phyloP scores from a whole-genome alignment of 176 grass and related monocot species.

The Zea mays region DNA sequence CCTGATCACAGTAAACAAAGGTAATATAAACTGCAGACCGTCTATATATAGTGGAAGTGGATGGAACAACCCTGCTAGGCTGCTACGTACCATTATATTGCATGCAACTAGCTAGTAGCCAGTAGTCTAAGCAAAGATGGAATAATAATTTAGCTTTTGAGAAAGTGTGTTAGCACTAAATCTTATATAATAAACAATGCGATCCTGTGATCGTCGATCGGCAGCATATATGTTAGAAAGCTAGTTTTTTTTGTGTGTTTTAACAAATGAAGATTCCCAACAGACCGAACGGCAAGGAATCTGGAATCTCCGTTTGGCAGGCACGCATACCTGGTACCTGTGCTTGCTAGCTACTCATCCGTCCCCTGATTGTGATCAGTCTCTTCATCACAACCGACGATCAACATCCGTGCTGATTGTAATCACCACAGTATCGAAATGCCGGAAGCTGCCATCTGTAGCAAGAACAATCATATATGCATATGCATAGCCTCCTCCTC shows the following conservation, averaged over 20 bases:
- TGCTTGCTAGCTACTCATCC: neutral
- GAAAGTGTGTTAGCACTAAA: slow-evolving; percentile 26
- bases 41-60: too few relatives aligned
- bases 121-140: neutral
- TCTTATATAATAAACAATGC: slow-evolving; percentile 29
- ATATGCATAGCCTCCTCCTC: slow-evolving; percentile 35
- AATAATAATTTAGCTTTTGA: slow-evolving; percentile 44
- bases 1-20: too few relatives aligned
- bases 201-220: slow-evolving; percentile 12
- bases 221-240: neutral
- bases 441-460: slow-evolving; percentile 13
- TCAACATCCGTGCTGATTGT: neutral
- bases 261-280: slow-evolving; percentile 30
- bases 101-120: neutral
- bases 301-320: slow-evolving; percentile 21
- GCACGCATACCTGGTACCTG: neutral
- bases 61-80: neutral
- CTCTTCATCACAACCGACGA: too few relatives aligned
- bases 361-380: too few relatives aligned
- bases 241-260: neutral
- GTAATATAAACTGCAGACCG: too few relatives aligned
- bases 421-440: slow-evolving; percentile 5
- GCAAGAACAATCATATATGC: neutral
- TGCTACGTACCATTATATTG: neutral
- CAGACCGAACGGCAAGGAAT: slow-evolving; percentile 34